Base-by-base conservation (phyloP, 2,329 filamentous ascomycete species). In the Cladorrhinum sp. region DNA sequence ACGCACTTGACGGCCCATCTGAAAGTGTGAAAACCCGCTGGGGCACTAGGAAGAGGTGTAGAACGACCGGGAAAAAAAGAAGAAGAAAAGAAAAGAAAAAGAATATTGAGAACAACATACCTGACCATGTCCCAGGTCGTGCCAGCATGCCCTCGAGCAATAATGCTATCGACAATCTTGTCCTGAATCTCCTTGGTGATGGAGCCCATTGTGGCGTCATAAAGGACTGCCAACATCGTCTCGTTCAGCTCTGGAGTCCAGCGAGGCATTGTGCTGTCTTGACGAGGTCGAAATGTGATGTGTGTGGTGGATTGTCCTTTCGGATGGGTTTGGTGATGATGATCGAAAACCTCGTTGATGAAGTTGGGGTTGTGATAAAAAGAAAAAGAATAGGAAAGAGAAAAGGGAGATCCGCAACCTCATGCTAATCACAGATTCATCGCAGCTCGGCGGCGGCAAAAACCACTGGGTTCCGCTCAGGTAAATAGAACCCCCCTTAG, bases 221-320 rank as follows among this genome's bases (percentile, higher is more conserved):
- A 67, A 5, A 73, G 60, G 13, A 66, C 57, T 13, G 69, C 25
- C 20, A 70, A 63, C 12, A 73, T 65, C 41, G 67, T 65, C 1
- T 54, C 12, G 12, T 64, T 24, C 22, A 57, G 27, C 29, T 62
- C 45, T 1, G 58, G 48, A 32, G 9, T 59, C 52, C 57, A 60
- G 8, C 52, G 55, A 51, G 58, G 51, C 65, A 66, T 65, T 6
- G 57, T 48, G 57, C 6, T 3, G 12, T 16, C 36, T 27, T 36
- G 12, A 18, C 10, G 22, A 36, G 52, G n/a, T n/a, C n/a, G n/a
- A n/a, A 24, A 4, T 7, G 20, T 38, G 27, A 45, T 24, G 38
- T 48, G 53, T 53, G 27, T 55, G 27, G 2, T 36, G 10, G 6
- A 27, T 10, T 16, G 8, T 24, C 45, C 29, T 45, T 45, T 8